Conservation (phyloP, 768 basidiomycete species). For the Hygrocybe coccinea region DNA sequence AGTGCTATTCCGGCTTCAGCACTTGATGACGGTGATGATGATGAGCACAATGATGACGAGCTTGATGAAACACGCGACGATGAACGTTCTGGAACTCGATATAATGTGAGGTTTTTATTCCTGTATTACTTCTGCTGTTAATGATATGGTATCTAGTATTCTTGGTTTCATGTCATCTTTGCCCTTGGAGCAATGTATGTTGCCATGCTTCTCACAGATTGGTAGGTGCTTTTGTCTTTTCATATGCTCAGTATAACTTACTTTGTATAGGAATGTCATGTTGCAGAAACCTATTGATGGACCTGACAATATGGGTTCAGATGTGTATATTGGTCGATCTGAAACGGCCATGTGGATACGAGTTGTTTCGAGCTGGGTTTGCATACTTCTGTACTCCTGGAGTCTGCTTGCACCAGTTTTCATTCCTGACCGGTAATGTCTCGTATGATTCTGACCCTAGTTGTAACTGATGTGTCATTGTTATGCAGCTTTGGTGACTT, state of each 20-base stretch:
- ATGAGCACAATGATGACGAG: constrained; percentile 71
- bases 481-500: constrained; percentile 25
- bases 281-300: constrained; percentile 43
- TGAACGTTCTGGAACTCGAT: constrained; percentile 88
- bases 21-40: constrained; percentile 72
- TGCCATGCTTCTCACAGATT: constrained; percentile 93
- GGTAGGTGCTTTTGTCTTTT: constrained; percentile 50
- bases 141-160: constrained; percentile 54
- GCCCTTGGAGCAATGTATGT: constrained; percentile 97
- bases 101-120: constrained; percentile 60
- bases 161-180: constrained; percentile 99
- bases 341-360: constrained; percentile 99
- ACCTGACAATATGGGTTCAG: constrained; percentile 50
- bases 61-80: constrained; percentile 81
- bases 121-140: background rate
- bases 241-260: constrained; percentile 1
- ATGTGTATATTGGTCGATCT: constrained; percentile 91
- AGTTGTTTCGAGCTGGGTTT: constrained; percentile 93
- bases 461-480: background rate
- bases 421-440: constrained; percentile 80
- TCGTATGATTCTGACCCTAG: background rate
- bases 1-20: constrained; percentile 94
- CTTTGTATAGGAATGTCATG: constrained; percentile 62
- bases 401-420: constrained; percentile 82
- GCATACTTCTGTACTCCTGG: constrained; percentile 81